A percentile compares a stretch with the other conserved stretches of the same genome.
phyloP scores from a whole-genome alignment of 2,329 filamentous ascomycete genomes.

The Sporothrix schenckii region DNA sequence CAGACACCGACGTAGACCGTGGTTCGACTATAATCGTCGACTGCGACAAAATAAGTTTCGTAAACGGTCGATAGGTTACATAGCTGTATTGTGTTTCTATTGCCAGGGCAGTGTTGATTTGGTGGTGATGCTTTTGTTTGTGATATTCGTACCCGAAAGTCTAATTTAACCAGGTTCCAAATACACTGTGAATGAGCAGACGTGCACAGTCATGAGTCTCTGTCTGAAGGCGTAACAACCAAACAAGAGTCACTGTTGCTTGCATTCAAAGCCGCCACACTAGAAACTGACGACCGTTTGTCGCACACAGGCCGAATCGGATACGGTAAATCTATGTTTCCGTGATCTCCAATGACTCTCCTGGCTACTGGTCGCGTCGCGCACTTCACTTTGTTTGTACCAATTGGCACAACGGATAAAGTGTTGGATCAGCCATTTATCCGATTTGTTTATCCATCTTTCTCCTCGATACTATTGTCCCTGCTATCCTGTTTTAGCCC shows the following conservation, averaged over 20 bases:
- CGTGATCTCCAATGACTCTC: background rate
- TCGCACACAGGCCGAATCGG: background rate
- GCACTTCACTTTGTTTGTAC: background rate
- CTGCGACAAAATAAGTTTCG: background rate
- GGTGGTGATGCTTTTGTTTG: background rate
- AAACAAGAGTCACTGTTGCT: too few species aligned
- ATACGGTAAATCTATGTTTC: background rate
- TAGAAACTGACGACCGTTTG: too few species aligned
- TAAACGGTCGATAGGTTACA: background rate
- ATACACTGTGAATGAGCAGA: too few species aligned
- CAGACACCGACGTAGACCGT: background rate
- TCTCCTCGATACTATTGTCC: background rate
- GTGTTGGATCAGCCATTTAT: background rate
- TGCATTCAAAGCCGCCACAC: too few species aligned
- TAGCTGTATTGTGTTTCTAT: too few species aligned
- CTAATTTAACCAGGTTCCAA: too few species aligned
- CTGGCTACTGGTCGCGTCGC: background rate
- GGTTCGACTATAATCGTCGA: background rate
- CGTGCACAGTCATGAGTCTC: too few species aligned
- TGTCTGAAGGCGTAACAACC: too few species aligned
- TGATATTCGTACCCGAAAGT: background rate
- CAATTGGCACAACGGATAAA: background rate
- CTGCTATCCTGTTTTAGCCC: background rate
- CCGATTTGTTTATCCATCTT: conserved; percentile 17
- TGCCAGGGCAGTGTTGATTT: too few species aligned